A percentile compares a stretch with the other conserved stretches of the same genome.
These are phyloP conservation scores for Kregervanrija delftensis DNA, from an alignment of 805 yeast species.

Conservation along the genomic window DNA sequence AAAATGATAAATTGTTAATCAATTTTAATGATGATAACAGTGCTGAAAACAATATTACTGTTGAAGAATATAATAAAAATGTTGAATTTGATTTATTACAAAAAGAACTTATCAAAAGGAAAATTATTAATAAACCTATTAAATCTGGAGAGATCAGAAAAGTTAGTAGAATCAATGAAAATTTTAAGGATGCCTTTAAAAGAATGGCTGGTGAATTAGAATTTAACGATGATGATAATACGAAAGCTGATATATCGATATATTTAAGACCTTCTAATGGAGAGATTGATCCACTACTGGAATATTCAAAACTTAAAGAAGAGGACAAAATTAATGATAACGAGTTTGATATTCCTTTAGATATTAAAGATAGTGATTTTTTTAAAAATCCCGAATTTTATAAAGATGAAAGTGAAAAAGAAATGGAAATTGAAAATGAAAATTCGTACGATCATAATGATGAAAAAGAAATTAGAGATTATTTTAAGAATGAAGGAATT, in stretches of 20 bases:
- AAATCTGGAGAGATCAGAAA: conserved; percentile 10
- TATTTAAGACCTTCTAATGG: background rate
- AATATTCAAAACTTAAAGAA: no score
- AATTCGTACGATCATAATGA: conserved; percentile 10
- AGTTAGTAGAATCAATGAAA: no score
- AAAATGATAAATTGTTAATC: background rate
- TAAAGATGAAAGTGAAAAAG: conserved; percentile 17
- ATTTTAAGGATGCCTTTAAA: no score
- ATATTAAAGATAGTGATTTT: conserved; percentile 16
- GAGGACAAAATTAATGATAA: no score
- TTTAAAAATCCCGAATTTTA: conserved; percentile 17
- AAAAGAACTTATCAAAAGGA: conserved; percentile 18
- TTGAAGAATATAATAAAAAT: conserved; percentile 10
- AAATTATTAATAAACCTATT: conserved; percentile 15
- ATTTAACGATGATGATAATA: conserved; percentile 5
- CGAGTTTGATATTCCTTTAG: no score
- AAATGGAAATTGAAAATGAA: background rate
- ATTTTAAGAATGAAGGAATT: conserved; percentile 25
- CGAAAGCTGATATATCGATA: conserved; percentile 2
- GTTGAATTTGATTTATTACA: conserved; percentile 22
- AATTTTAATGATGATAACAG: background rate
- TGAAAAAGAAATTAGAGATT: background rate
- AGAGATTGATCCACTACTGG: no score
- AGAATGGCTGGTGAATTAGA: conserved; percentile 5
- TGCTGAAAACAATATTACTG: background rate